A percentile compares a stretch with the other conserved stretches of the same genome.
phyloP scores from a whole-genome alignment of 208 protist genomes.

The Leishmania mexicana region DNA sequence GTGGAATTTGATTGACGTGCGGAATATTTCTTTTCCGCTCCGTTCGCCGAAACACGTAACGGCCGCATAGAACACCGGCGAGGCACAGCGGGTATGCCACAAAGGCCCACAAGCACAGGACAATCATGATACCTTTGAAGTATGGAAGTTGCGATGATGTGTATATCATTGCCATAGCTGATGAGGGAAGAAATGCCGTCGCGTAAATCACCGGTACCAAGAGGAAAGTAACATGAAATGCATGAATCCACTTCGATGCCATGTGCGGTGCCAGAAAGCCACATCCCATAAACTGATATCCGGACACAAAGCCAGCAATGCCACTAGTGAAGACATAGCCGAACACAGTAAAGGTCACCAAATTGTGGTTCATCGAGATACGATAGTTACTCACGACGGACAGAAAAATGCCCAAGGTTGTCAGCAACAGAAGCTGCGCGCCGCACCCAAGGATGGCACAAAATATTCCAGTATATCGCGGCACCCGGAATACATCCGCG shows the following conservation, averaged over 20 bases:
- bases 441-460: conserved; percentile 82
- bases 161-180: conserved; percentile 36
- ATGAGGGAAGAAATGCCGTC: conserved; percentile 3
- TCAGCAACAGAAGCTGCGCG: conserved; percentile 44
- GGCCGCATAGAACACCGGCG: conserved; percentile 86
- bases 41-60: conserved; percentile 46
- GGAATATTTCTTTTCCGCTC: conserved; percentile 47
- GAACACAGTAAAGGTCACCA: conserved; percentile 21
- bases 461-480: conserved; percentile 67
- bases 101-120: conserved; percentile 83
- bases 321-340: conserved; percentile 23
- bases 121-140: conserved; percentile 49
- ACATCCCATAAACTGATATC: conserved; percentile 34
- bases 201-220: conserved; percentile 18
- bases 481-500: conserved; percentile 95
- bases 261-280: conserved; percentile 24
- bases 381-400: conserved; percentile 21
- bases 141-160: conserved; percentile 61
- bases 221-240: conserved; percentile 26
- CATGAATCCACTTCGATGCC: conserved; percentile 34
- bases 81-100: conserved; percentile 87
- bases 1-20: conserved; percentile 93
- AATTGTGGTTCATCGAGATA: conserved; percentile 23
- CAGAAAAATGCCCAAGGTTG: conserved; percentile 26
- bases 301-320: conserved; percentile 28